Conservation (phyloP, 495 filamentous ascomycete species). For the Trichoderma orchidacearum region DNA sequence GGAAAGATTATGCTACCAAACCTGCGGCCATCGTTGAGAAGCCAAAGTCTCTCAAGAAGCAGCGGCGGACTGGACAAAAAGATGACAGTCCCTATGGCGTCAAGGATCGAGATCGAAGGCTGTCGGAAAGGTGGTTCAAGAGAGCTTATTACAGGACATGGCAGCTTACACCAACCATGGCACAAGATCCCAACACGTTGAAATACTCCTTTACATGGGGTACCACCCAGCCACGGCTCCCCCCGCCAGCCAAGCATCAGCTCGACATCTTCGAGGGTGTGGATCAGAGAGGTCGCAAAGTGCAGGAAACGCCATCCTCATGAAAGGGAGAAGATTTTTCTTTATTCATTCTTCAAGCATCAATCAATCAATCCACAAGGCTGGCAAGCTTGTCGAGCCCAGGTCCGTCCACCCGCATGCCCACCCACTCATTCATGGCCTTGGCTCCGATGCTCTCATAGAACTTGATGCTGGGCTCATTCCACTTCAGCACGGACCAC, state of each 20-base stretch:
- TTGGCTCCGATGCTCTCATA: conserved; percentile 76
- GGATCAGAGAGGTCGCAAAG: conserved; percentile 2
- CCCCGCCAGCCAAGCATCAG: conserved; percentile 6
- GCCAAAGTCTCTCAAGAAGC: conserved; percentile 8
- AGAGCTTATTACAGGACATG: conserved; percentile 20
- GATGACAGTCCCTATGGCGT: not conserved
- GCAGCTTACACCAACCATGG: conserved; percentile 16
- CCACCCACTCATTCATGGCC: conserved; percentile 75
- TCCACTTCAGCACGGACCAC: conserved; percentile 90
- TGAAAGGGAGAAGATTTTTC: not conserved
- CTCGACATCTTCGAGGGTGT: conserved; percentile 17
- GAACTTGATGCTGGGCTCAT: conserved; percentile 77
- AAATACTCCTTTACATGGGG: conserved; percentile 25
- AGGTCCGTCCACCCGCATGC: conserved; percentile 76
- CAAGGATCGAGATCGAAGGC: not conserved
- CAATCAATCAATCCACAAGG: conserved; percentile 15
- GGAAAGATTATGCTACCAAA: conserved; percentile 11
- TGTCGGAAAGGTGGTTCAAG: conserved; percentile 11
- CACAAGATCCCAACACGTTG: conserved; percentile 9
- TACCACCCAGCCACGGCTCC: not conserved
- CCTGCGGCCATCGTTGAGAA: conserved; percentile 12
- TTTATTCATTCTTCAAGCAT: not conserved
- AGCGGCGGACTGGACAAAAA: not conserved
- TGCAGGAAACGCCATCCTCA: not conserved
- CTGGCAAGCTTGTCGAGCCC: conserved; percentile 48